phyloP scores from a whole-genome alignment of 75 land plant genomes.

The Cunninghamia lanceolata region DNA sequence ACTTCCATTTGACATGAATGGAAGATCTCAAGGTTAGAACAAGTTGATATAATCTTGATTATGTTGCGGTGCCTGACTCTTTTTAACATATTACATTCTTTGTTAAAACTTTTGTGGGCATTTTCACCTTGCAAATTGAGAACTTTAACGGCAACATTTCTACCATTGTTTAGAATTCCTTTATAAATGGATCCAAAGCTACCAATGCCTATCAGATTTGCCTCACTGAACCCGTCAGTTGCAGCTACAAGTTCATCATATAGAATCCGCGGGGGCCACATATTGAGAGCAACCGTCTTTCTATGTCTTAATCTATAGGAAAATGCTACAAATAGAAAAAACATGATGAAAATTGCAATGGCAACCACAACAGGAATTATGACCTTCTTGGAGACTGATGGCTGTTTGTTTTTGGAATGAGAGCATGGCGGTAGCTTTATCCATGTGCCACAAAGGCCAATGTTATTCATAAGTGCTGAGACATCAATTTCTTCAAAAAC shows the following conservation, averaged over 20 bases:
- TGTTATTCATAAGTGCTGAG: background rate
- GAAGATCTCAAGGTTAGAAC: too few species aligned
- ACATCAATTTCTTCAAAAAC: background rate
- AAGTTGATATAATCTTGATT: too few species aligned
- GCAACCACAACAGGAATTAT: too few species aligned
- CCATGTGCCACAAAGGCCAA: background rate
- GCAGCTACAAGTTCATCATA: background rate
- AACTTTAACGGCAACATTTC: background rate
- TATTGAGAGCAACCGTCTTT: background rate
- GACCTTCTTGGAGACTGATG: too few species aligned
- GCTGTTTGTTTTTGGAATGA: too few species aligned
- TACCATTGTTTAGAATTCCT: background rate
- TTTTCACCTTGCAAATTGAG: background rate
- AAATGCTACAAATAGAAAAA: background rate
- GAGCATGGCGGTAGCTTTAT: background rate
- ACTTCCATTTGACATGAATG: too few species aligned
- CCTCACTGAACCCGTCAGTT: too few species aligned
- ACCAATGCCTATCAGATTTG: too few species aligned
- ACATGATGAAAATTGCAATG: too few species aligned
- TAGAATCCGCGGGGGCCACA: background rate
- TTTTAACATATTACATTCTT: background rate
- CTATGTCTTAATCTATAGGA: background rate
- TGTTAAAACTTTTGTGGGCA: background rate
- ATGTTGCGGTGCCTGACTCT: too few species aligned
- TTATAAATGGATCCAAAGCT: too few species aligned